Percentiles rank a stretch among this genome's conserved stretches.
Conservation (phyloP, 192 early-diverging fungal species). For the Coemansia sp. region DNA sequence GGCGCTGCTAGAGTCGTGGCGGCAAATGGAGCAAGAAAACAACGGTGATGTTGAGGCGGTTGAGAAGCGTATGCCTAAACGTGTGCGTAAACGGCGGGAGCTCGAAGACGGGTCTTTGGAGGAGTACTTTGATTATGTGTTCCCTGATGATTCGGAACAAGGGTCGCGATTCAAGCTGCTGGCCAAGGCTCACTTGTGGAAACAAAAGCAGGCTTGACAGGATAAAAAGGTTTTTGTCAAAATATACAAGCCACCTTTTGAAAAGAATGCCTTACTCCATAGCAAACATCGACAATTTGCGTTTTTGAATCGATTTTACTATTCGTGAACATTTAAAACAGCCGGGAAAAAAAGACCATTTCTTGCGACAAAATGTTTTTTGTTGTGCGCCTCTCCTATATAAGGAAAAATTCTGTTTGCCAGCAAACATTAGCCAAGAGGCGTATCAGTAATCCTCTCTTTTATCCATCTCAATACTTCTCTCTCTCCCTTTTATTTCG, state of each 20-base stretch:
- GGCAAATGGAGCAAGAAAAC: constrained; percentile 69
- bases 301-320: too few species aligned
- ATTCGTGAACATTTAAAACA: not conserved
- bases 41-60: constrained; percentile 62
- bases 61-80: constrained; percentile 76
- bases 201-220: constrained; percentile 23
- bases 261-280: too few species aligned
- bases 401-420: too few species aligned
- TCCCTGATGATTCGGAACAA: constrained; percentile 91
- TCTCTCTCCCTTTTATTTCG: not conserved
- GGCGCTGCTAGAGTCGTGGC: constrained; percentile 85
- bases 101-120: constrained; percentile 71
- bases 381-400: too few species aligned
- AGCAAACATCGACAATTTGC: too few species aligned
- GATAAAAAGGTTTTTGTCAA: not conserved
- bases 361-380: too few species aligned
- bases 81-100: constrained; percentile 85
- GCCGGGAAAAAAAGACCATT: not conserved
- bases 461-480: constrained; percentile 1
- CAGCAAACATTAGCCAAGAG: not conserved
- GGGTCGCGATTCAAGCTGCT: constrained; percentile 86
- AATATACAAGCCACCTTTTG: too few species aligned
- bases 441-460: not conserved
- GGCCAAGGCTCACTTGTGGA: constrained; percentile 88
- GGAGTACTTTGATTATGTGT: constrained; percentile 99